These are phyloP conservation scores for Solanum appendiculatum DNA, from an alignment of 257 asterid genomes.

Conservation along the genomic window DNA sequence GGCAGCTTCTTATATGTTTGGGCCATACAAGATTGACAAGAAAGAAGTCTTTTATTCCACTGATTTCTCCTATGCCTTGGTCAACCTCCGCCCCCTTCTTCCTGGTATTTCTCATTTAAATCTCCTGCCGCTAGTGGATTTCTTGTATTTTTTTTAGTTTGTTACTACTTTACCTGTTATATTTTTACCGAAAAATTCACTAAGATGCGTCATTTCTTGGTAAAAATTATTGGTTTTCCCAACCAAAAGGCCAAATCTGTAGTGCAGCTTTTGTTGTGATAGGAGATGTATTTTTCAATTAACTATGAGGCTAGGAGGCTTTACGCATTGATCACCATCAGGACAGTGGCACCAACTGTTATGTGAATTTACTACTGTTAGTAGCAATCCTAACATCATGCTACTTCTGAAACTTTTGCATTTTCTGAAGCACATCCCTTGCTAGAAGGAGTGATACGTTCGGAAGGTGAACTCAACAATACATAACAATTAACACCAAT, in stretches of 20 bases:
- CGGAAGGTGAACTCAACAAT: neutral
- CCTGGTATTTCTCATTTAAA: constrained; percentile 42
- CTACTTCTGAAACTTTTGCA: neutral
- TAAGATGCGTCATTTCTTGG: too few relatives aligned
- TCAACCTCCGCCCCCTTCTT: constrained; percentile 59
- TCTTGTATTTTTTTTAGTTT: neutral
- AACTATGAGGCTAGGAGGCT: neutral
- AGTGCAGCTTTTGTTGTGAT: neutral
- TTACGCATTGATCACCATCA: neutral
- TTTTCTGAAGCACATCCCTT: neutral
- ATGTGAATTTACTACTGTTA: neutral
- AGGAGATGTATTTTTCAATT: neutral
- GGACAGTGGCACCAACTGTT: neutral
- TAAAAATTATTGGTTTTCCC: neutral
- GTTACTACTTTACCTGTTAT: neutral
- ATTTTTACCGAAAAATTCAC: neutral
- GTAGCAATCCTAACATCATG: neutral
- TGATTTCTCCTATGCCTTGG: constrained; percentile 36
- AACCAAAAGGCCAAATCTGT: neutral
- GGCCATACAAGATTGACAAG: constrained; percentile 58
- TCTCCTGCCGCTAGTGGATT: too few relatives aligned
- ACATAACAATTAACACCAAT: neutral
- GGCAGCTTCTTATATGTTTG: constrained; percentile 43
- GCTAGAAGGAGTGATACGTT: neutral
- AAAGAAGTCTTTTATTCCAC: constrained; percentile 69